Percentiles rank a stretch among this genome's conserved stretches.
phyloP scores from a whole-genome alignment of 768 basidiomycete species.

The Austroboletus eburneus region DNA sequence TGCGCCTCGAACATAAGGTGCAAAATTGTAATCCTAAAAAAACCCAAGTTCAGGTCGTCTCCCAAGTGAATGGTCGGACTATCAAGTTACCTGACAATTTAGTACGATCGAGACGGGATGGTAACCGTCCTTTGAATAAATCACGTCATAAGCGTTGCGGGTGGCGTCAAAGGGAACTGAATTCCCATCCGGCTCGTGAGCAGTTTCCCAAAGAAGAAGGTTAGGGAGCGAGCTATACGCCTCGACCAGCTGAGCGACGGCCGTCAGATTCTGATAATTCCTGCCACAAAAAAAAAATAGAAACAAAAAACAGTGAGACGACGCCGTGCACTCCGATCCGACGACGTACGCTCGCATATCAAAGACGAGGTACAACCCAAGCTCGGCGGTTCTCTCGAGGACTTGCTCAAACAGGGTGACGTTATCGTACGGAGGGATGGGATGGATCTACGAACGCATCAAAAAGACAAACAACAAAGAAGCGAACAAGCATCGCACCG shows the following conservation, averaged over 20 bases:
- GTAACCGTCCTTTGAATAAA: constrained; percentile 50
- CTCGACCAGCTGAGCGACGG: constrained; percentile 61
- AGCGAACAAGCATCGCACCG: constrained; percentile 9
- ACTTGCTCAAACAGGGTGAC: constrained; percentile 34
- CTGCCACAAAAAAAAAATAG: too few species aligned
- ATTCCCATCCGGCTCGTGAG: constrained; percentile 69
- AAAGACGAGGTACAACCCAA: constrained; percentile 62
- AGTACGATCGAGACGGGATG: constrained; percentile 55
- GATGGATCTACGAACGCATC: constrained; percentile 54
- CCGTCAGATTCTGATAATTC: constrained; percentile 59
- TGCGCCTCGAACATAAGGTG: constrained; percentile 53
- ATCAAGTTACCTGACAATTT: constrained; percentile 37
- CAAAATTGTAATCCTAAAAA: constrained; percentile 57
- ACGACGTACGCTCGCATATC: constrained; percentile 62
- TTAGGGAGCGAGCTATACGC: constrained; percentile 62
- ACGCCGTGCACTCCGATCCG: neutral
- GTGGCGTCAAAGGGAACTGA: constrained; percentile 64
- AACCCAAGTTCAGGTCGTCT: neutral
- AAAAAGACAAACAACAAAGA: constrained; percentile 6
- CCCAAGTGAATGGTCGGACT: neutral
- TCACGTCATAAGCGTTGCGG: constrained; percentile 38
- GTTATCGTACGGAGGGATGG: constrained; percentile 64
- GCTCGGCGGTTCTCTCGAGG: constrained; percentile 13
- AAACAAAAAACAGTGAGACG: neutral
- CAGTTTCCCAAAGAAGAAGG: constrained; percentile 68